A percentile compares a stretch with the other conserved stretches of the same genome.
These are phyloP conservation scores for Przewalskia tangutica DNA, from an alignment of 257 asterid genomes.

Conservation along the genomic window DNA sequence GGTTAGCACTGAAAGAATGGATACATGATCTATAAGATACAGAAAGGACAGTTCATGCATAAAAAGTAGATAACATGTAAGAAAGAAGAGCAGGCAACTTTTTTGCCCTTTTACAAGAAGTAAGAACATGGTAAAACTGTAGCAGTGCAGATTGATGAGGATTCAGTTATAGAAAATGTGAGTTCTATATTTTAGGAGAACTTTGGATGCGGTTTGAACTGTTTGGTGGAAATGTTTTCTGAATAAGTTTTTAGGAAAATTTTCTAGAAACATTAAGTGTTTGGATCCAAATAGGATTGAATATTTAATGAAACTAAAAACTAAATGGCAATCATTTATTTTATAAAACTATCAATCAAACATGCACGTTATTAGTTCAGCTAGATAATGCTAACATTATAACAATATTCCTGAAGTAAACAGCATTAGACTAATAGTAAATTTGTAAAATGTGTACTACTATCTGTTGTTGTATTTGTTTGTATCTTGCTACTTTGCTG, in stretches of 20 bases:
- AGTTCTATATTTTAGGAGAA: neutral
- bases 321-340: neutral
- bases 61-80: neutral
- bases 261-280: neutral
- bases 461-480: too few species aligned
- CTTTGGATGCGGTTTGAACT: neutral
- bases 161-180: neutral
- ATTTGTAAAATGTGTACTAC: neutral
- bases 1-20: constrained; percentile 49
- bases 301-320: neutral
- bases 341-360: neutral
- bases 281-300: neutral
- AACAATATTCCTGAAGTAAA: neutral
- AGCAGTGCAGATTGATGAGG: constrained; percentile 1
- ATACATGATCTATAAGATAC: neutral
- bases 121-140: neutral
- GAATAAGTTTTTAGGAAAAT: neutral
- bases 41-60: neutral
- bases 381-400: neutral
- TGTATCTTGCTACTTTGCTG: too few species aligned
- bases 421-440: neutral
- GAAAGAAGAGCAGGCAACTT: neutral
- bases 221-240: neutral
- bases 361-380: neutral
- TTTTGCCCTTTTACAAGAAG: neutral